Percentiles rank a stretch among this genome's conserved stretches.
phyloP scores from a whole-genome alignment of 257 asterid species.

The Gynochthodes officinalis region DNA sequence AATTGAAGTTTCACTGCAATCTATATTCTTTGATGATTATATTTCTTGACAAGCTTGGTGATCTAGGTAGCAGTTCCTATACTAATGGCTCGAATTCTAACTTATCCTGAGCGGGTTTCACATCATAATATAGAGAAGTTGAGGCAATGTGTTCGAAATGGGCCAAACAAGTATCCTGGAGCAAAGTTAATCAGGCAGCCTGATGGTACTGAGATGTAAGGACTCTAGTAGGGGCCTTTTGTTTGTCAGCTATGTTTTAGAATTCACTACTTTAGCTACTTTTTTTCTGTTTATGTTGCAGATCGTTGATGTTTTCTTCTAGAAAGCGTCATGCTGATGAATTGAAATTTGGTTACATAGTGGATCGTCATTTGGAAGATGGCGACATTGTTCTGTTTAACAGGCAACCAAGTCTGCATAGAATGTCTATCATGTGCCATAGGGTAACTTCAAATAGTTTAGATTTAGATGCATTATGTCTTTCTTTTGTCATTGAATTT shows the following conservation, averaged over 20 bases:
- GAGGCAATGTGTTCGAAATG: slow-evolving; percentile 90
- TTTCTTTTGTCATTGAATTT: not conserved
- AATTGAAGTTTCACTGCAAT: not conserved
- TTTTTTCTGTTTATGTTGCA: slow-evolving; percentile 12
- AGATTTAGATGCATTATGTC: not conserved
- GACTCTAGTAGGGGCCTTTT: slow-evolving; percentile 5
- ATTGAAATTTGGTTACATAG: slow-evolving; percentile 74
- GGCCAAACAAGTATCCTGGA: slow-evolving; percentile 89
- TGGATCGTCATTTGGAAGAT: slow-evolving; percentile 87
- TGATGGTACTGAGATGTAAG: slow-evolving; percentile 85
- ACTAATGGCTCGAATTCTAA: slow-evolving; percentile 76
- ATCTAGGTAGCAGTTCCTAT: slow-evolving; percentile 86
- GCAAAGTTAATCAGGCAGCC: slow-evolving; percentile 70
- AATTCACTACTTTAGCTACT: not conserved
- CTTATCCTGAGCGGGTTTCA: slow-evolving; percentile 93
- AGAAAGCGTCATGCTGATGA: slow-evolving; percentile 77
- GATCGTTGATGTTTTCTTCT: slow-evolving; percentile 52
- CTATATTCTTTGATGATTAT: not conserved
- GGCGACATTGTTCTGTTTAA: slow-evolving; percentile 84
- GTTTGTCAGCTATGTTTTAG: slow-evolving; percentile 3
- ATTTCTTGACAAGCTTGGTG: slow-evolving; percentile 16
- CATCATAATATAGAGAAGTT: slow-evolving; percentile 87
- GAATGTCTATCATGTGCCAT: slow-evolving; percentile 96
- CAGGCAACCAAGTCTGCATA: slow-evolving; percentile 95
- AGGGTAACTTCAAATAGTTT: slow-evolving; percentile 47